Conservation (phyloP, 371 early-diverging fungal species). For the Mucor circinelloides region DNA sequence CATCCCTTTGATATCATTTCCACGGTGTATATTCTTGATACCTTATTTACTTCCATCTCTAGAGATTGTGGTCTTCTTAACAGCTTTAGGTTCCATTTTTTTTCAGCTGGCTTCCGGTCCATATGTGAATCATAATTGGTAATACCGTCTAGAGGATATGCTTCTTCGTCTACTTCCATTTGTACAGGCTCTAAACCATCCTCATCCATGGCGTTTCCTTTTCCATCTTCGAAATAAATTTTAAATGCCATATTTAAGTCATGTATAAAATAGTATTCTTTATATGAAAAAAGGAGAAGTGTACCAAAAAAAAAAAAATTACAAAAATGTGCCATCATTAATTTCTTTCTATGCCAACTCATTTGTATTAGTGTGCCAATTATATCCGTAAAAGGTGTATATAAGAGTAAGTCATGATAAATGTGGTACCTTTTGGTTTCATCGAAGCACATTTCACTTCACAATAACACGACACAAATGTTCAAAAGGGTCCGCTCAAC, state of each 20-base stretch:
- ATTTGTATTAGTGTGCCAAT: too few species aligned
- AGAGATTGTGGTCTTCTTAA: not conserved
- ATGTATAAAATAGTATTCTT: too few species aligned
- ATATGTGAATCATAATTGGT: constrained; percentile 19
- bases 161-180: constrained; percentile 17
- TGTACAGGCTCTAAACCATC: constrained; percentile 14
- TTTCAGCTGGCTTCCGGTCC: constrained; percentile 14
- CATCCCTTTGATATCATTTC: constrained; percentile 7
- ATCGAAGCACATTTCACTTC: too few species aligned
- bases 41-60: not conserved
- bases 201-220: constrained; percentile 13
- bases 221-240: constrained; percentile 15
- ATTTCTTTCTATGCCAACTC: too few species aligned
- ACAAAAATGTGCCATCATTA: too few species aligned
- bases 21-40: constrained; percentile 10
- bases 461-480: too few species aligned
- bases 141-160: constrained; percentile 10
- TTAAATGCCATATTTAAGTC: not conserved
- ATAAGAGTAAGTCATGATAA: too few species aligned
- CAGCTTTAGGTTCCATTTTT: not conserved
- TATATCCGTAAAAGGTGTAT: too few species aligned
- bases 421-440: too few species aligned
- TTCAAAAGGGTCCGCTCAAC: too few species aligned
- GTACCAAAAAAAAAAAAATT: too few species aligned
- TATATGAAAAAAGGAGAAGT: too few species aligned